These are phyloP conservation scores for Mycena rebaudengoi DNA, from an alignment of 768 basidiomycete genomes.

Conservation along the genomic window DNA sequence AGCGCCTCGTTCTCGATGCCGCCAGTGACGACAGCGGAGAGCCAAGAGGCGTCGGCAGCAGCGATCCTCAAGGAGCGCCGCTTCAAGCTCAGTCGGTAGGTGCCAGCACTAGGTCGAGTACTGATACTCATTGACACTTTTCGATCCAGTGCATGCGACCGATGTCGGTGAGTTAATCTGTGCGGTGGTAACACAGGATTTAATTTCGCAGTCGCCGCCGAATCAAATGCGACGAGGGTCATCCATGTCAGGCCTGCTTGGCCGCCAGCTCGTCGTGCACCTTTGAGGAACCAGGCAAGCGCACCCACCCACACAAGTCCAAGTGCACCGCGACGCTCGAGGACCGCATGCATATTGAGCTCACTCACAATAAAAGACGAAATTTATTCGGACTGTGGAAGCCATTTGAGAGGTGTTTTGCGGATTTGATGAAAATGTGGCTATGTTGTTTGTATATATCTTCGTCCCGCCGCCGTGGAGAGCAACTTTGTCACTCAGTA, in stretches of 20 bases:
- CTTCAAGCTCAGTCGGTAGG: constrained; percentile 88
- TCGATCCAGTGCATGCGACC: constrained; percentile 81
- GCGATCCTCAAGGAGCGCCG: constrained; percentile 78
- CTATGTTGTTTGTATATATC: too few relatives aligned
- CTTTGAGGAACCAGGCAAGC: constrained; percentile 88
- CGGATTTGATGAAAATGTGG: too few relatives aligned
- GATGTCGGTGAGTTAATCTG: constrained; percentile 74
- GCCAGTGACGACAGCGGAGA: constrained; percentile 54
- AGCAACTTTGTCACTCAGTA: too few relatives aligned
- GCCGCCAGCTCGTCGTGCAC: constrained; percentile 84
- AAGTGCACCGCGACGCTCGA: constrained; percentile 89
- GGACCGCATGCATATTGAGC: constrained; percentile 92
- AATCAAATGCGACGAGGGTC: constrained; percentile 90
- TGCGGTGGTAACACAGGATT: not conserved
- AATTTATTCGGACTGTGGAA: too few relatives aligned
- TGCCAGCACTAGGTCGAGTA: constrained; percentile 15
- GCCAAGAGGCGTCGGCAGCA: constrained; percentile 54
- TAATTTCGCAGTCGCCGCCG: constrained; percentile 77
- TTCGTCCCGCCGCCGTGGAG: too few relatives aligned
- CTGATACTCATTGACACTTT: constrained; percentile 15
- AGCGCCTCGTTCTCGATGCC: constrained; percentile 42
- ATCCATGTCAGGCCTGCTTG: constrained; percentile 89
- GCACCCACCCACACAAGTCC: constrained; percentile 88
- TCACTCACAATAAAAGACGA: too few relatives aligned
- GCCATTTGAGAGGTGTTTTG: too few relatives aligned